phyloP scores from a whole-genome alignment of 1,139 yeast species.

The Kurtzmaniella quercitrusa region DNA sequence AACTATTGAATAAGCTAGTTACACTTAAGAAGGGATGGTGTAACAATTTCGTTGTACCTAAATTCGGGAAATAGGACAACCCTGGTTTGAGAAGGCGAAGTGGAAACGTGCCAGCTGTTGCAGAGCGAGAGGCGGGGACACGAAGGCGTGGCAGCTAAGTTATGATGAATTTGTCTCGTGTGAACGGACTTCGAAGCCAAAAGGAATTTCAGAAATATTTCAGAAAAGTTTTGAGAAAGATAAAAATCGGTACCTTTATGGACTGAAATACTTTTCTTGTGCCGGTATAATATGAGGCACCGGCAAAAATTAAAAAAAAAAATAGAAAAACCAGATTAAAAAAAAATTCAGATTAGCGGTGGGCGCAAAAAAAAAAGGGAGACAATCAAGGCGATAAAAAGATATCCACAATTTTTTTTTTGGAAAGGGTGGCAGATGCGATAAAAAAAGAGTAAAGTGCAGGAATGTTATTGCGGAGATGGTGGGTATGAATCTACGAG shows the following conservation, averaged over 20 bases:
- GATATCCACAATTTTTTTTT: conserved; percentile 1
- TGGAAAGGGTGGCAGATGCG: too few relatives aligned
- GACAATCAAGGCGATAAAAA: neutral
- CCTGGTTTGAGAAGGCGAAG: too few relatives aligned
- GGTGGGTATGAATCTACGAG: neutral
- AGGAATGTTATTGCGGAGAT: neutral
- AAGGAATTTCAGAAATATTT: too few relatives aligned
- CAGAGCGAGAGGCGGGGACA: too few relatives aligned
- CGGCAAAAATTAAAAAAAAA: neutral
- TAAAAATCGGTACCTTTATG: neutral
- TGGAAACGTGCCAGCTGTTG: too few relatives aligned
- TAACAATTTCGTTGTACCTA: neutral
- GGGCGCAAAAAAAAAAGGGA: neutral
- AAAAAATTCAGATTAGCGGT: neutral
- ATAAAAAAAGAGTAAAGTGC: neutral
- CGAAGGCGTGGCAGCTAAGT: too few relatives aligned
- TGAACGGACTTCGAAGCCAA: too few relatives aligned
- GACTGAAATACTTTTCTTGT: neutral
- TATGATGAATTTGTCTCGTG: too few relatives aligned
- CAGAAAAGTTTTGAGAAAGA: too few relatives aligned
- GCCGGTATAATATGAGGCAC: neutral
- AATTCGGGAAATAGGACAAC: neutral
- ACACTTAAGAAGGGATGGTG: too few relatives aligned
- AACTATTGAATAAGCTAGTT: too few relatives aligned
- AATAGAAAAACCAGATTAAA: neutral